Conservation (phyloP, 352 stramenopile genomes). For the Phytophthora capsici region DNA sequence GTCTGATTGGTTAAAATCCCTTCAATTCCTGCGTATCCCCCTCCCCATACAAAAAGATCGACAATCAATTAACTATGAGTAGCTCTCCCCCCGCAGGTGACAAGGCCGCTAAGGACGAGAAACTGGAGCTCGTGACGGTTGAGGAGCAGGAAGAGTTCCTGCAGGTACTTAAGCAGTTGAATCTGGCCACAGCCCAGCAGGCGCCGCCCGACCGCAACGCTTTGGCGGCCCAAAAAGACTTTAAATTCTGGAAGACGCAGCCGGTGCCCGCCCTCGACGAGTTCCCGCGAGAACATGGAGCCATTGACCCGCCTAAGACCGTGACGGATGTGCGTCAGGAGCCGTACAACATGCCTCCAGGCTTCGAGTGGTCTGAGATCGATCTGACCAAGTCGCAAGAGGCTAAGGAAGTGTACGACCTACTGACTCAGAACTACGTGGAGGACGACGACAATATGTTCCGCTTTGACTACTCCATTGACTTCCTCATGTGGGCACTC, state of each 20-base stretch:
- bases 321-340: slow-evolving; percentile 91
- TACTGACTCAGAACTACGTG: slow-evolving; percentile 99
- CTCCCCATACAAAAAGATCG: slow-evolving; percentile 19
- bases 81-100: slow-evolving; percentile 10
- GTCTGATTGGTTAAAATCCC: neutral
- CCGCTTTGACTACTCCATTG: slow-evolving; percentile 93
- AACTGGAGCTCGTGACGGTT: slow-evolving; percentile 58
- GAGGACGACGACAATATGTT: slow-evolving; percentile 99
- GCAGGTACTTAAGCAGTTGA: slow-evolving; percentile 70
- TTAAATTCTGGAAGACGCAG: slow-evolving; percentile 96
- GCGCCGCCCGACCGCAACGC: slow-evolving; percentile 20
- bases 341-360: slow-evolving; percentile 96
- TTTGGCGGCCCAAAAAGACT: slow-evolving; percentile 55
- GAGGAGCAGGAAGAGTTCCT: slow-evolving; percentile 82
- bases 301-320: slow-evolving; percentile 94
- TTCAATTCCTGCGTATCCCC: neutral
- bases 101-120: slow-evolving; percentile 24
- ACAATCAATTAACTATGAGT: slow-evolving; percentile 14
- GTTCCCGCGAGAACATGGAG: slow-evolving; percentile 80
- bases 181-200: slow-evolving; percentile 38
- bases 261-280: slow-evolving; percentile 81
- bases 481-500: slow-evolving; percentile 93
- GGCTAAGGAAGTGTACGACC: slow-evolving; percentile 95
- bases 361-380: slow-evolving; percentile 95
- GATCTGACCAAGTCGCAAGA: slow-evolving; percentile 89